These are phyloP conservation scores for Syncephalastrum sp. DNA, from an alignment of 371 early-diverging fungal genomes.

Conservation along the genomic window DNA sequence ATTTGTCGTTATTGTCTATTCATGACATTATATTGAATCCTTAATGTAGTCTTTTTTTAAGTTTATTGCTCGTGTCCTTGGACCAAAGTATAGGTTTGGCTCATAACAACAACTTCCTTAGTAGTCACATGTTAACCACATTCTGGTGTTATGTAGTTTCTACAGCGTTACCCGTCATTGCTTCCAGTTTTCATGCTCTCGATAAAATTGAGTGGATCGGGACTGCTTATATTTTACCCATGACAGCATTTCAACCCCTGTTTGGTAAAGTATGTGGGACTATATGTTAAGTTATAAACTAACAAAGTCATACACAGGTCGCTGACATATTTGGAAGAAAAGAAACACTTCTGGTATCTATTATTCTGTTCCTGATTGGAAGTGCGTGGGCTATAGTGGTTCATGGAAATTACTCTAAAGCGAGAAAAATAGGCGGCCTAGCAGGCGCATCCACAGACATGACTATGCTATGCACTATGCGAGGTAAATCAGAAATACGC, in stretches of 20 bases:
- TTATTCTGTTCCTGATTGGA: slow-evolving; percentile 57
- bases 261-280: slow-evolving; percentile 28
- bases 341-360: slow-evolving; percentile 19
- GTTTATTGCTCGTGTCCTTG: no score
- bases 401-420: background rate
- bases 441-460: slow-evolving; percentile 56
- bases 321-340: slow-evolving; percentile 14
- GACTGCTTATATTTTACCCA: slow-evolving; percentile 37
- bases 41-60: no score
- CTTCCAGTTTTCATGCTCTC: slow-evolving; percentile 45
- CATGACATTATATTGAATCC: background rate
- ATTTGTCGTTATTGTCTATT: no score
- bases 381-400: slow-evolving; percentile 12
- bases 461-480: slow-evolving; percentile 49
- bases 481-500: slow-evolving; percentile 18
- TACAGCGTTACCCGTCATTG: slow-evolving; percentile 42
- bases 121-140: no score
- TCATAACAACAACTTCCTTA: no score
- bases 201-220: slow-evolving; percentile 65
- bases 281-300: slow-evolving; percentile 18
- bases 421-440: slow-evolving; percentile 11
- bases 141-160: slow-evolving; percentile 6
- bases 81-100: no score
- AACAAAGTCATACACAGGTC: slow-evolving; percentile 3
- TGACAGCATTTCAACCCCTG: slow-evolving; percentile 41